Conservation (phyloP, 768 basidiomycete species). For the Termitomyces sp. region DNA sequence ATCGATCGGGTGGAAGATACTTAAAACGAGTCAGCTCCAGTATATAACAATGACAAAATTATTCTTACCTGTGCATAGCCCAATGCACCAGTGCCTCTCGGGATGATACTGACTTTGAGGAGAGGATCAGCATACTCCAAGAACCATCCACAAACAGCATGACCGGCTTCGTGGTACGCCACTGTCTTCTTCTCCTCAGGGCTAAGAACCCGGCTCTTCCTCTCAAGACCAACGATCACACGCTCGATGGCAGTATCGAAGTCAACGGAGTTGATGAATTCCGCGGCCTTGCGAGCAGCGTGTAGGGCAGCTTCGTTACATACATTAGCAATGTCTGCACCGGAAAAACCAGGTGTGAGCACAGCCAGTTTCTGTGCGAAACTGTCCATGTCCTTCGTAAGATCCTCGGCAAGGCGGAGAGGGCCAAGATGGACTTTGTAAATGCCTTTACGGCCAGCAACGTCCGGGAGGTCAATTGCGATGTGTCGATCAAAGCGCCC, state of each 20-base stretch:
- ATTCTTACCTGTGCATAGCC: slow-evolving; percentile 86
- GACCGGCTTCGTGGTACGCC: slow-evolving; percentile 98
- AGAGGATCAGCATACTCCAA: slow-evolving; percentile 95
- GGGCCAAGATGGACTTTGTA: slow-evolving; percentile 90
- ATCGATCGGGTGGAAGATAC: slow-evolving; percentile 95
- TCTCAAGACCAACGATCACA: slow-evolving; percentile 94
- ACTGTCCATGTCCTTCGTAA: slow-evolving; percentile 42
- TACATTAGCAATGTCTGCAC: slow-evolving; percentile 98
- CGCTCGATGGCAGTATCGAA: slow-evolving; percentile 98
- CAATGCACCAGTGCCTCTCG: slow-evolving; percentile 89
- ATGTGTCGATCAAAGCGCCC: slow-evolving; percentile 98
- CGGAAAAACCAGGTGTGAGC: slow-evolving; percentile 96
- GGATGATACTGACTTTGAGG: slow-evolving; percentile 97
- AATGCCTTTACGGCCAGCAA: slow-evolving; percentile 89
- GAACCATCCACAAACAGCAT: slow-evolving; percentile 98
- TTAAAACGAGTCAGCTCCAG: slow-evolving; percentile 23
- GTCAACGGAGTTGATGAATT: slow-evolving; percentile 74
- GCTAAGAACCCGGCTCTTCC: slow-evolving; percentile 90
- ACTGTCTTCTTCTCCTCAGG: slow-evolving; percentile 98
- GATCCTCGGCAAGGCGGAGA: slow-evolving; percentile 56
- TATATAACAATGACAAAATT: slow-evolving; percentile 1
- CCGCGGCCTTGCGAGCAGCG: slow-evolving; percentile 81
- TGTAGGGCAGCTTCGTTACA: slow-evolving; percentile 97
- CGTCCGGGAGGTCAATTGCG: slow-evolving; percentile 90
- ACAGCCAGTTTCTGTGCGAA: slow-evolving; percentile 93